Percentiles rank a stretch among this genome's conserved stretches.
Evolutionary conservation across 805 yeast genomes (phyloP).

Genomic region (Candida odintsovae): DNA sequence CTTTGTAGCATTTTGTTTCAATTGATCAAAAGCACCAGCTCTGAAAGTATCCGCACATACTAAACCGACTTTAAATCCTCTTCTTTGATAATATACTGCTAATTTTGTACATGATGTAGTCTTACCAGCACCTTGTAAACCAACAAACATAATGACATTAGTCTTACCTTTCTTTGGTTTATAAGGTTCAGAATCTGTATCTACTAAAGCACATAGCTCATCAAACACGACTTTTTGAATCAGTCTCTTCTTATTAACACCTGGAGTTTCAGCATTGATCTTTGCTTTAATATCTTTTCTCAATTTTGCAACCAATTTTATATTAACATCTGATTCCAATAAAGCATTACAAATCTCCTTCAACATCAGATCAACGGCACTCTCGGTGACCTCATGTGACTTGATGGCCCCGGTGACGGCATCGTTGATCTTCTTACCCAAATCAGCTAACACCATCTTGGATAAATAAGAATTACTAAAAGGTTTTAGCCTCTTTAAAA

Average conservation of each 20-base stretch:
- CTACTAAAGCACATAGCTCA: conserved; percentile 83
- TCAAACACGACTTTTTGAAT: conserved; percentile 92
- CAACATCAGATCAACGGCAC: conserved; percentile 63
- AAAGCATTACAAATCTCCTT: conserved; percentile 89
- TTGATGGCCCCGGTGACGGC: conserved; percentile 63
- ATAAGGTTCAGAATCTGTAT: conserved; percentile 54
- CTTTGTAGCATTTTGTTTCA: conserved; percentile 94
- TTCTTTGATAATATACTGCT: conserved; percentile 88
- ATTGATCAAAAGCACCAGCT: conserved; percentile 99
- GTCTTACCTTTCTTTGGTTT: conserved; percentile 81
- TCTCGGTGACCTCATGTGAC: conserved; percentile 50
- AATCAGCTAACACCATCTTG: conserved; percentile 70
- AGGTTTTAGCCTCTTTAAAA: not conserved
- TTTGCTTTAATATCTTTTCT: conserved; percentile 64
- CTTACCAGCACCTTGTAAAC: conserved; percentile 98
- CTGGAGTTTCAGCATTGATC: conserved; percentile 40
- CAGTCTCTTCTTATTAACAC: conserved; percentile 65
- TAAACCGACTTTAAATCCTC: conserved; percentile 92
- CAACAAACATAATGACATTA: conserved; percentile 93
- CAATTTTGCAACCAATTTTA: conserved; percentile 70
- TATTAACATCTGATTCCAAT: conserved; percentile 90
- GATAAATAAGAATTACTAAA: no score
- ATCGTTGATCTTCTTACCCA: conserved; percentile 69
- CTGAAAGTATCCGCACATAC: conserved; percentile 99
- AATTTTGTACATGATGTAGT: conserved; percentile 96